phyloP scores from a whole-genome alignment of 805 yeast genomes.

The Suhomyces sp. region DNA sequence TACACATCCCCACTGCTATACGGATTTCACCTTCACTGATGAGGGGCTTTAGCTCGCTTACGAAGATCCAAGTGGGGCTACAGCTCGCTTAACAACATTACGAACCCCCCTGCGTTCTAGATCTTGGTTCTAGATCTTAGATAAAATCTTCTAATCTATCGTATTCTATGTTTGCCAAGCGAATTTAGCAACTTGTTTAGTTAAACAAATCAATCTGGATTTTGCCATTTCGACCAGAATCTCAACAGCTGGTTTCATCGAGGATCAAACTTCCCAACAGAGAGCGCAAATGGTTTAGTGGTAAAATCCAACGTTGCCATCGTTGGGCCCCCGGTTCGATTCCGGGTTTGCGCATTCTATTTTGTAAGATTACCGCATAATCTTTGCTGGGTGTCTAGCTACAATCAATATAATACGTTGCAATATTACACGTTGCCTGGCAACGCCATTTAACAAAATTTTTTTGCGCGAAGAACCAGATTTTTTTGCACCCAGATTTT shows the following conservation, averaged over 20 bases:
- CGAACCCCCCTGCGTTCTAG: background rate
- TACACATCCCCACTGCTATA: too few relatives aligned
- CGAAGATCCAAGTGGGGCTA: too few relatives aligned
- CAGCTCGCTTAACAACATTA: too few relatives aligned
- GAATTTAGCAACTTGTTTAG: too few relatives aligned
- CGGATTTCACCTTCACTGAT: too few relatives aligned
- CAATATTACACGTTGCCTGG: background rate
- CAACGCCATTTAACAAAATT: background rate
- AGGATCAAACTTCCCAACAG: too few relatives aligned
- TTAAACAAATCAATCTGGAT: too few relatives aligned
- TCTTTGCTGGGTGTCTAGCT: background rate
- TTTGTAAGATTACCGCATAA: background rate
- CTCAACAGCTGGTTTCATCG: too few relatives aligned
- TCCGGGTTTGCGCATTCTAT: conserved; percentile 1
- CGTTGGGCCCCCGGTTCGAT: conserved; percentile 2
- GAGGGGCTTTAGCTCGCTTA: too few relatives aligned
- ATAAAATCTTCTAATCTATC: background rate
- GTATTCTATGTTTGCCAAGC: background rate
- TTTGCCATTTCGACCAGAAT: too few relatives aligned
- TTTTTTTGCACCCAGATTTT: background rate
- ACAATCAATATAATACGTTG: background rate
- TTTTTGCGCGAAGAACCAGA: background rate
- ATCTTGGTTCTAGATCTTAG: too few relatives aligned
- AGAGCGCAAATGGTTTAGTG: conserved; percentile 1
- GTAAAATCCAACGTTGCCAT: conserved; percentile 1